A percentile compares a stretch with the other conserved stretches of the same genome.
These are phyloP conservation scores for Leptodermis oblonga DNA, from an alignment of 257 asterid genomes.

Conservation along the genomic window DNA sequence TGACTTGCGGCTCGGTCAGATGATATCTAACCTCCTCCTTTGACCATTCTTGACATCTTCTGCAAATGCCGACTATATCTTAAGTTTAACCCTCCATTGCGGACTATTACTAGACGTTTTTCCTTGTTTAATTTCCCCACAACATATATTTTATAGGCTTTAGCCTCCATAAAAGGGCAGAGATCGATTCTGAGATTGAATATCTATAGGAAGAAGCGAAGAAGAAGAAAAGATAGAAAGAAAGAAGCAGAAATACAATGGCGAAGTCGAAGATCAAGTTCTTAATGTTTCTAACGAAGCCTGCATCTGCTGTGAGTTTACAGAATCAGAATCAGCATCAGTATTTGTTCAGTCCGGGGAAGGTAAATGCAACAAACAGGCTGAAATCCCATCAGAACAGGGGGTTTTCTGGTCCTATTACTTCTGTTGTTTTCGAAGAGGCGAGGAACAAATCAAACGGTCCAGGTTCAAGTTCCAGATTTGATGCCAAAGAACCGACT, in stretches of 20 bases:
- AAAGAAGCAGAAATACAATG: no score
- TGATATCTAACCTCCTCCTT: constrained; percentile 4
- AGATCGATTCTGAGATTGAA: not conserved
- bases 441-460: constrained; percentile 24
- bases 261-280: constrained; percentile 25
- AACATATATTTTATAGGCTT: not conserved
- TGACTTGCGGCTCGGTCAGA: no score
- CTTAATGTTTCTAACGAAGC: constrained; percentile 32
- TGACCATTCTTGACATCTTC: constrained; percentile 25
- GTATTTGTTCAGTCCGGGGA: constrained; percentile 38
- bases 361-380: constrained; percentile 11
- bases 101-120: not conserved
- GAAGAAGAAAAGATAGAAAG: no score
- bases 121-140: not conserved
- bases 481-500: constrained; percentile 40
- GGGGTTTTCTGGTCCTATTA: constrained; percentile 41
- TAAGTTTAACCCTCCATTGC: not conserved
- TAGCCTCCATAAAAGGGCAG: not conserved
- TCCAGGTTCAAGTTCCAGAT: constrained; percentile 16
- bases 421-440: constrained; percentile 27
- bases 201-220: no score
- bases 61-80: not conserved
- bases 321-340: constrained; percentile 18
- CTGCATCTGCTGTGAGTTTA: constrained; percentile 21
- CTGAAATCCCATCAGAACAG: constrained; percentile 18